phyloP scores from a whole-genome alignment of 1,284 basidiomycete species.

The Rugiboletus extremiorientalis region DNA sequence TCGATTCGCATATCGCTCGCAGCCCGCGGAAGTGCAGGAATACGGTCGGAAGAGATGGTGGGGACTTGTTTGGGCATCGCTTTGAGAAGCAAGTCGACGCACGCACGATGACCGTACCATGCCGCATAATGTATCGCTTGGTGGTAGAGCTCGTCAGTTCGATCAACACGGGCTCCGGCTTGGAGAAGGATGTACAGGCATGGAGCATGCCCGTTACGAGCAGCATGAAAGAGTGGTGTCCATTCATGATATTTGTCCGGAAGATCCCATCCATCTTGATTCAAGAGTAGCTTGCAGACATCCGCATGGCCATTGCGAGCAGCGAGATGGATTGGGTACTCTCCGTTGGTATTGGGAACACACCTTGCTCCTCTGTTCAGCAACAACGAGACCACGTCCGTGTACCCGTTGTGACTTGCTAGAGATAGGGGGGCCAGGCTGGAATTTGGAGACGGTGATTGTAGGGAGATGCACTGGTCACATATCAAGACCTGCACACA shows the following conservation, averaged over 20 bases:
- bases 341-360: slow-evolving; percentile 88
- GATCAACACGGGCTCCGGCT: slow-evolving; percentile 74
- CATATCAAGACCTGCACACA: slow-evolving; percentile 81
- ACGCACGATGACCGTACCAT: slow-evolving; percentile 92
- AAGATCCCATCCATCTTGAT: slow-evolving; percentile 79
- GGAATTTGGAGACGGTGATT: slow-evolving; percentile 42
- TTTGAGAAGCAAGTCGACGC: slow-evolving; percentile 72
- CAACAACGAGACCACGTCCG: slow-evolving; percentile 70
- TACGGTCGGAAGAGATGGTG: slow-evolving; percentile 10
- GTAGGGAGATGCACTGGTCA: slow-evolving; percentile 54
- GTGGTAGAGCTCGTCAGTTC: slow-evolving; percentile 84
- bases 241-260: slow-evolving; percentile 97
- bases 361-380: slow-evolving; percentile 79
- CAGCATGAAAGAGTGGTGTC: slow-evolving; percentile 97
- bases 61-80: slow-evolving; percentile 34
- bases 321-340: slow-evolving; percentile 97
- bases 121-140: slow-evolving; percentile 93
- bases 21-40: slow-evolving; percentile 14
- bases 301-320: slow-evolving; percentile 92
- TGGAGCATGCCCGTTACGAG: slow-evolving; percentile 80
- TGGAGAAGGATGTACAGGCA: slow-evolving; percentile 81
- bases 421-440: slow-evolving; percentile 90
- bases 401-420: slow-evolving; percentile 88
- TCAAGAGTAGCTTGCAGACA: slow-evolving; percentile 80
- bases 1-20: slow-evolving; percentile 32